Evolutionary conservation across 192 early-diverging fungal genomes (phyloP).

Genomic region (Helicostylum pulchrum): DNA sequence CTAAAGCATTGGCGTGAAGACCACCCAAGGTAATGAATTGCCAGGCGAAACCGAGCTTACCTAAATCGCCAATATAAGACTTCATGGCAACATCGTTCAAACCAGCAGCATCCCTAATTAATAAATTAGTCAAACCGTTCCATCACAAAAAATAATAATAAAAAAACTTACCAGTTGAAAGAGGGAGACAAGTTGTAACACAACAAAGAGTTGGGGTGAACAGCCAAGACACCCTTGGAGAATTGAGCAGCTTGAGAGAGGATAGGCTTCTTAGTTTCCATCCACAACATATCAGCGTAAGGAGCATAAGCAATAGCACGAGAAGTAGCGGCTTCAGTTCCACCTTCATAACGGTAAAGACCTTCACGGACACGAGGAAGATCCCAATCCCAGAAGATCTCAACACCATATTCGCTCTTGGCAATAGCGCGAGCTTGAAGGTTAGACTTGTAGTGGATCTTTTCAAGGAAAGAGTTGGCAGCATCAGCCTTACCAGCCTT

Average conservation of each 20-base stretch:
- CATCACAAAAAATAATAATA: not conserved
- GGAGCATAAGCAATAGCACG: slow-evolving; percentile 81
- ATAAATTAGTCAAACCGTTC: not conserved
- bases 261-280: slow-evolving; percentile 98
- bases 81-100: slow-evolving; percentile 89
- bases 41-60: slow-evolving; percentile 92
- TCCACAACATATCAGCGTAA: slow-evolving; percentile 93
- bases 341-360: slow-evolving; percentile 96
- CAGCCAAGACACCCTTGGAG: slow-evolving; percentile 76
- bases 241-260: slow-evolving; percentile 91
- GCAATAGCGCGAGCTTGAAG: slow-evolving; percentile 78
- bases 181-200: slow-evolving; percentile 97
- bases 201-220: slow-evolving; percentile 80
- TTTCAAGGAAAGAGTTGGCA: slow-evolving; percentile 37
- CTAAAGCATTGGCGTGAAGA: slow-evolving; percentile 90
- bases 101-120: slow-evolving; percentile 67
- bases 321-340: slow-evolving; percentile 87
- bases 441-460: slow-evolving; percentile 72
- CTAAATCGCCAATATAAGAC: slow-evolving; percentile 78
- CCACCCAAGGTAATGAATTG: slow-evolving; percentile 98
- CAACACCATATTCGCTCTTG: slow-evolving; percentile 65
- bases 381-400: slow-evolving; percentile 88
- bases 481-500: slow-evolving; percentile 59
- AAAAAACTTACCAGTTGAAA: slow-evolving; percentile 88
- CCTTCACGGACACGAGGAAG: slow-evolving; percentile 89